These are phyloP conservation scores for Stagonosporopsis vannaccii DNA, from an alignment of 2,329 filamentous ascomycete species.

Conservation along the genomic window DNA sequence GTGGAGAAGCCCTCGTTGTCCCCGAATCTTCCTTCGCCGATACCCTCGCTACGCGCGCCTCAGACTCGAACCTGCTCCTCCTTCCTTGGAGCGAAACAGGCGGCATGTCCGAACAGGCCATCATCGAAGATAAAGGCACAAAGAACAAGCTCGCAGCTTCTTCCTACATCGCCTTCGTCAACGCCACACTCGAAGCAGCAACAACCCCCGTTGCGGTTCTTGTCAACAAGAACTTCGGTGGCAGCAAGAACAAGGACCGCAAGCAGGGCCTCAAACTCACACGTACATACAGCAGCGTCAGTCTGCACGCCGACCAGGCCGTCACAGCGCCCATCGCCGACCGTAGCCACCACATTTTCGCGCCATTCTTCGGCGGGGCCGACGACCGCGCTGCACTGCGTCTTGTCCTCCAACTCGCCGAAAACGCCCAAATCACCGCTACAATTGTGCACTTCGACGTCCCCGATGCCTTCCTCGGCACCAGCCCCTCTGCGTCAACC, in stretches of 20 bases:
- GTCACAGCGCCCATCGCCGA: constrained; percentile 65
- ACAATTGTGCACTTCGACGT: constrained; percentile 71
- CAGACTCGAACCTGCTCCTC: constrained; percentile 71
- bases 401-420: constrained; percentile 83
- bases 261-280: constrained; percentile 32
- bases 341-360: constrained; percentile 81
- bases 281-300: constrained; percentile 42
- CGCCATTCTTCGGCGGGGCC: constrained; percentile 83
- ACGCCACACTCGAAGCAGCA: constrained; percentile 68
- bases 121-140: constrained; percentile 57
- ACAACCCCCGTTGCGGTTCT: constrained; percentile 77
- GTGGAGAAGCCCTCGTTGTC: constrained; percentile 80
- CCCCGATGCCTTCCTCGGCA: constrained; percentile 28
- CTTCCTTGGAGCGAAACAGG: constrained; percentile 91
- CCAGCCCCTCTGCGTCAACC: constrained; percentile 6
- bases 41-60: constrained; percentile 71
- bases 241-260: constrained; percentile 50
- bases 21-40: constrained; percentile 81
- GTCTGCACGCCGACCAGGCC: constrained; percentile 65
- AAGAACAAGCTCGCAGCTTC: constrained; percentile 66
- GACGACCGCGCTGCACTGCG: constrained; percentile 83
- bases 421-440: constrained; percentile 78
- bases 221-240: constrained; percentile 74
- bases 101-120: constrained; percentile 71
- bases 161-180: constrained; percentile 77